Conservation (phyloP, 2,329 filamentous ascomycete genomes). For the Trichophyton rubrum region DNA sequence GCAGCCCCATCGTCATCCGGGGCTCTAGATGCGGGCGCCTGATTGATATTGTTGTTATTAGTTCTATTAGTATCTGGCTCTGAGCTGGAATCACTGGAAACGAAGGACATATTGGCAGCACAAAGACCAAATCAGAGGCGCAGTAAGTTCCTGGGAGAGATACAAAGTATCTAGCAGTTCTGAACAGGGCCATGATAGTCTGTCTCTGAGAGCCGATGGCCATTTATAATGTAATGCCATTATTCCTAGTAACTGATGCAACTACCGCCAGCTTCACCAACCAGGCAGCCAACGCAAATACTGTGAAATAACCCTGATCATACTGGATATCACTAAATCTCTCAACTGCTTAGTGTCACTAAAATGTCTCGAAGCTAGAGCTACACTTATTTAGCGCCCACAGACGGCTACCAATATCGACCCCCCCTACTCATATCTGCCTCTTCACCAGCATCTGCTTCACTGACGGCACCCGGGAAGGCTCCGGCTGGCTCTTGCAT, state of each 20-base stretch:
- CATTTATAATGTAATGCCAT: neutral
- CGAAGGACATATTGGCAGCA: neutral
- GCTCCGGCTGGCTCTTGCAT: neutral
- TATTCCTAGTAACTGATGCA: neutral
- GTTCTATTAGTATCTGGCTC: neutral
- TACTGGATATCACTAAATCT: neutral
- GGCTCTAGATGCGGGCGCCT: neutral
- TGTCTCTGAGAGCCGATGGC: neutral
- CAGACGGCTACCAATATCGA: too few species aligned
- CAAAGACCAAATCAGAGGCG: too few species aligned
- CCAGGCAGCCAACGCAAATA: neutral
- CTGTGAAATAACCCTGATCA: neutral
- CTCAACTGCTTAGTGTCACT: neutral
- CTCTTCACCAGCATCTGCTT: neutral
- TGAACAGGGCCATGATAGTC: neutral
- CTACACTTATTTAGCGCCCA: too few species aligned
- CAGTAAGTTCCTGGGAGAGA: too few species aligned
- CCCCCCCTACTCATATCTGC: too few species aligned
- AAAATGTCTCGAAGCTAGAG: neutral
- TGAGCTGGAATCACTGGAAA: neutral
- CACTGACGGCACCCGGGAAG: neutral
- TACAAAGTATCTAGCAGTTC: neutral
- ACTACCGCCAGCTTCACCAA: neutral
- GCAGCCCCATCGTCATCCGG: constrained; percentile 8
- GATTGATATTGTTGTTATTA: too few species aligned